A percentile compares a stretch with the other conserved stretches of the same genome.
These are phyloP conservation scores for Malassezia brasiliensis DNA, from an alignment of 1,284 basidiomycete genomes.

Conservation along the genomic window DNA sequence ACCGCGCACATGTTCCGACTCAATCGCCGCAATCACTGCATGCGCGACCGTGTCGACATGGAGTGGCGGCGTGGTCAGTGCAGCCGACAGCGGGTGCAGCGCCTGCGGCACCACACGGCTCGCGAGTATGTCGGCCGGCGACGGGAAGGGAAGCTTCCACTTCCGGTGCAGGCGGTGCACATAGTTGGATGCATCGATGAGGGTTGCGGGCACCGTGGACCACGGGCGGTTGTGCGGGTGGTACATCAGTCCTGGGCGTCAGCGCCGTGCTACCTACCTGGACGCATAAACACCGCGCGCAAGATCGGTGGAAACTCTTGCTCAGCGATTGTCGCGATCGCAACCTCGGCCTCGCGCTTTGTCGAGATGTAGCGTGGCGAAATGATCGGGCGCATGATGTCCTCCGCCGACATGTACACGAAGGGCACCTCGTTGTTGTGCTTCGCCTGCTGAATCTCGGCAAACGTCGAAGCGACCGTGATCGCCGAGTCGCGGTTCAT, in stretches of 20 bases:
- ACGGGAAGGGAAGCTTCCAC: constrained; percentile 56
- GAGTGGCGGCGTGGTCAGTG: constrained; percentile 71
- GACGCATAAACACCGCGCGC: constrained; percentile 15
- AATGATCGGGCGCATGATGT: constrained; percentile 76
- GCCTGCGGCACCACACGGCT: constrained; percentile 9
- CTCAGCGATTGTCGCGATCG: constrained; percentile 50
- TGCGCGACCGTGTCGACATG: constrained; percentile 92
- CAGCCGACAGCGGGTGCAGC: constrained; percentile 63
- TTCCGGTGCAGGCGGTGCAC: constrained; percentile 24
- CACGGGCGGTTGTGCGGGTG: constrained; percentile 83
- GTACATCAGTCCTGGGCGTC: constrained; percentile 63
- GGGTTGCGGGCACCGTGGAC: constrained; percentile 71
- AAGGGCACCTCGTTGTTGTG: constrained; percentile 56
- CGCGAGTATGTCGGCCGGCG: constrained; percentile 49
- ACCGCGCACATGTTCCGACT: constrained; percentile 33
- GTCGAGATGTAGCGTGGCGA: constrained; percentile 74
- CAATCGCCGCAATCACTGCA: constrained; percentile 59
- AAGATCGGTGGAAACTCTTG: constrained; percentile 4
- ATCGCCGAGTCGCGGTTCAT: constrained; percentile 70
- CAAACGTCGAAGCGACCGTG: constrained; percentile 45
- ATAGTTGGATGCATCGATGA: constrained; percentile 59
- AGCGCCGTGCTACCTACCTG: background rate
- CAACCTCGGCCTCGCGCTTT: constrained; percentile 76
- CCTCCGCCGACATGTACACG: constrained; percentile 87
- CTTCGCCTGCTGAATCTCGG: constrained; percentile 1